Conservation (phyloP, 495 filamentous ascomycete genomes). For the Evernia prunastri region DNA sequence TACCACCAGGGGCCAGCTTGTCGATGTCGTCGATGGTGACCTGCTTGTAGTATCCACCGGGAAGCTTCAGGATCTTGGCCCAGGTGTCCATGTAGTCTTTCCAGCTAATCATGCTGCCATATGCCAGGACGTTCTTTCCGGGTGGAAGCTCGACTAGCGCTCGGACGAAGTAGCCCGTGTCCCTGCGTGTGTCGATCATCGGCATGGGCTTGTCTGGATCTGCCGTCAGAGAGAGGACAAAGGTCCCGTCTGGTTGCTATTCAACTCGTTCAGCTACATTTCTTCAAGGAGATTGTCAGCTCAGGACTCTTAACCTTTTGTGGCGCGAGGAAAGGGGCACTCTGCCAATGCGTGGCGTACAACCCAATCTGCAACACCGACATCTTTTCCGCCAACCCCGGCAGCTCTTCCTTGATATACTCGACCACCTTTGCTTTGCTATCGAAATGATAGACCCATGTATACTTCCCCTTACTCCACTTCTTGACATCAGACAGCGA, state of each 20-base stretch:
- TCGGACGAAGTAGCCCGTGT: neutral
- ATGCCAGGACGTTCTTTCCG: neutral
- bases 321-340: neutral
- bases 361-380: neutral
- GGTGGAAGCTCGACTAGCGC: neutral
- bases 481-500: neutral
- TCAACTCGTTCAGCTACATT: neutral
- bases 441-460: neutral
- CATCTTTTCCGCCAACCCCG: neutral
- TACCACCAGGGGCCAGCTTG: neutral
- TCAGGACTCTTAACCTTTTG: neutral
- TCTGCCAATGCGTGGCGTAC: neutral
- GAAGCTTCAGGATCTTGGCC: neutral
- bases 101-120: neutral
- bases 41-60: neutral
- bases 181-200: neutral
- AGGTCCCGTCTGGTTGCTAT: neutral
- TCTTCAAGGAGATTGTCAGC: neutral
- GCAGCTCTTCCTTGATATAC: neutral
- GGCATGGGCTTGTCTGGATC: constrained; percentile 1
- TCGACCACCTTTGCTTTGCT: neutral
- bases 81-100: neutral
- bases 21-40: neutral
- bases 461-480: neutral
- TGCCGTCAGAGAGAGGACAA: neutral